Percentiles rank a stretch among this genome's conserved stretches.
Evolutionary conservation across 495 filamentous ascomycete species (phyloP).

Genomic region (Aspergillus incahuasiensis): DNA sequence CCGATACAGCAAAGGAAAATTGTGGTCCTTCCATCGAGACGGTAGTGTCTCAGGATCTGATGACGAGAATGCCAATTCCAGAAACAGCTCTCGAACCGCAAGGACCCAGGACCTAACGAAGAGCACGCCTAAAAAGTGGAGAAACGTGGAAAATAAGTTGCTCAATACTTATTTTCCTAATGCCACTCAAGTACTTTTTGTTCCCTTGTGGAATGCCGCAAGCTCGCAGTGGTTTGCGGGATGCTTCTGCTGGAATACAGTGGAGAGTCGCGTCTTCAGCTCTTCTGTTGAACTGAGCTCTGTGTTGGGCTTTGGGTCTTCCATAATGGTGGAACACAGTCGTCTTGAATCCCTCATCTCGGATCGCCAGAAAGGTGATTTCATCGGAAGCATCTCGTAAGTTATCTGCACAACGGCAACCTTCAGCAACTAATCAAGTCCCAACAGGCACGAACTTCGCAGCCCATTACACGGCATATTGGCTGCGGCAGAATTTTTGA

Average conservation of each 20-base stretch:
- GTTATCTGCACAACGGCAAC: slow-evolving; percentile 23
- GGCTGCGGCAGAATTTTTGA: slow-evolving; percentile 63
- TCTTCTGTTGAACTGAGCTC: slow-evolving; percentile 43
- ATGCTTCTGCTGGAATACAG: slow-evolving; percentile 57
- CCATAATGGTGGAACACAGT: slow-evolving; percentile 64
- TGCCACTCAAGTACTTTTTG: slow-evolving; percentile 42
- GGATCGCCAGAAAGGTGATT: slow-evolving; percentile 64
- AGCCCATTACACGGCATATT: slow-evolving; percentile 75
- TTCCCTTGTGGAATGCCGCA: slow-evolving; percentile 67
- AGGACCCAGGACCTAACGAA: slow-evolving; percentile 31
- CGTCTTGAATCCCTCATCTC: slow-evolving; percentile 55
- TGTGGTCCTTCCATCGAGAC: slow-evolving; percentile 61
- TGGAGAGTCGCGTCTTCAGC: slow-evolving; percentile 39
- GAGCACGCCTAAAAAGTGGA: slow-evolving; percentile 34
- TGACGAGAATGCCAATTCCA: slow-evolving; percentile 30
- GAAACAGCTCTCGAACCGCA: slow-evolving; percentile 10
- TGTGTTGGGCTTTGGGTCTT: slow-evolving; percentile 61
- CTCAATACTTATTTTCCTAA: slow-evolving; percentile 45
- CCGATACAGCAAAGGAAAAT: slow-evolving; percentile 56
- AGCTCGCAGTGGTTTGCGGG: slow-evolving; percentile 66
- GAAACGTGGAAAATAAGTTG: slow-evolving; percentile 36
- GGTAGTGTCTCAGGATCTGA: slow-evolving; percentile 39
- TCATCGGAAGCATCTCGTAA: slow-evolving; percentile 68
- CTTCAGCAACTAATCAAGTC: neutral
- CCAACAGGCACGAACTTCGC: slow-evolving; percentile 64